phyloP scores from a whole-genome alignment of 192 early-diverging fungal genomes.

The Backusella macrospora region DNA sequence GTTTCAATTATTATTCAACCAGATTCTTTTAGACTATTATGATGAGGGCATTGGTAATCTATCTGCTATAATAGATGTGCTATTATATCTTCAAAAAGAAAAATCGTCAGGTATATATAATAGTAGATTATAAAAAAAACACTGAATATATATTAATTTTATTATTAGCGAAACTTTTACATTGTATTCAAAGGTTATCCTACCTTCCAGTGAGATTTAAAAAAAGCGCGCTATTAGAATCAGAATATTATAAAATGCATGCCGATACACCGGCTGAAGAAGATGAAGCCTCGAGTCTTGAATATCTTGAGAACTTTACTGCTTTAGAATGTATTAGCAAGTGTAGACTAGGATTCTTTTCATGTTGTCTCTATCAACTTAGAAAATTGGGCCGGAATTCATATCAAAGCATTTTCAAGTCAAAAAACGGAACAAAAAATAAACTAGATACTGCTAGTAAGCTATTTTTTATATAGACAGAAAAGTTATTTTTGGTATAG shows the following conservation, averaged over 20 bases:
- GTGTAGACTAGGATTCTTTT: background rate
- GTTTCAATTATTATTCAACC: background rate
- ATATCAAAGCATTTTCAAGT: too few species aligned
- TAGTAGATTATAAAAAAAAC: background rate
- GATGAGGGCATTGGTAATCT: background rate
- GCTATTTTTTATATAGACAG: background rate
- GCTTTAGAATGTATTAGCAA: background rate
- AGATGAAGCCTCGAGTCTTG: conserved; percentile 2
- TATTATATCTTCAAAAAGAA: background rate
- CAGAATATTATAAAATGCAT: background rate
- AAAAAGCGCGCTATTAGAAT: background rate
- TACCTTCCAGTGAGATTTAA: conserved; percentile 1
- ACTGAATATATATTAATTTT: background rate
- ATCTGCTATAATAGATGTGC: background rate
- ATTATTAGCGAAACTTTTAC: background rate
- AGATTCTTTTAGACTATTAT: background rate
- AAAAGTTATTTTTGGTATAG: background rate
- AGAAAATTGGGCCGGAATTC: too few species aligned
- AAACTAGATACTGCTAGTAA: too few species aligned
- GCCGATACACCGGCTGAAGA: background rate
- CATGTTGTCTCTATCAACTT: too few species aligned
- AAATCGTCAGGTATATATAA: background rate
- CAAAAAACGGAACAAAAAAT: too few species aligned
- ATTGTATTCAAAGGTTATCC: background rate
- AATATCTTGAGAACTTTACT: background rate